phyloP scores from a whole-genome alignment of 2,329 filamentous ascomycete genomes.

The Ilyonectria robusta region DNA sequence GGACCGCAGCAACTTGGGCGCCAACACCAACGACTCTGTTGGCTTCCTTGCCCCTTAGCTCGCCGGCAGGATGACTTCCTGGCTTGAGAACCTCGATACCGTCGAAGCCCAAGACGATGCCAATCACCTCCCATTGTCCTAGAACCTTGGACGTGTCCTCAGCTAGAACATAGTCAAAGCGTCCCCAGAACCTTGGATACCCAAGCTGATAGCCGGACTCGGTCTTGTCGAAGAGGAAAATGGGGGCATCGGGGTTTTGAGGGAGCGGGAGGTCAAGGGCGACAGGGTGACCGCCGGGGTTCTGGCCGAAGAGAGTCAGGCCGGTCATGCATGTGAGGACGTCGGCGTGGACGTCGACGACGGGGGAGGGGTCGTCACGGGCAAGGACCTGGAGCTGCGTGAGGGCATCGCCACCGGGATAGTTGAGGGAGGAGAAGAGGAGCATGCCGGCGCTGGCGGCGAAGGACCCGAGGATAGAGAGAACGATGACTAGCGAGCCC shows the following conservation, averaged over 20 bases:
- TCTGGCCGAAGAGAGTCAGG: constrained; percentile 75
- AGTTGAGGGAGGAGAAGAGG: constrained; percentile 88
- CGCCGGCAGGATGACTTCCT: constrained; percentile 47
- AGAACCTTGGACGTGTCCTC: constrained; percentile 65
- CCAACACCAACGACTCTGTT: constrained; percentile 62
- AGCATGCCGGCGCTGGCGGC: constrained; percentile 77
- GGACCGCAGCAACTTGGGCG: constrained; percentile 55
- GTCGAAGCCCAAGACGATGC: constrained; percentile 69
- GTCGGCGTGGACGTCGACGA: constrained; percentile 71
- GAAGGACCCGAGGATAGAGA: constrained; percentile 73
- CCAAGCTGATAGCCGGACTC: constrained; percentile 61
- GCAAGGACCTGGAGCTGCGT: constrained; percentile 61
- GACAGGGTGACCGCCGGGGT: constrained; percentile 55
- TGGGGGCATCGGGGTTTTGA: constrained; percentile 40
- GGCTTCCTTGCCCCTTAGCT: constrained; percentile 27
- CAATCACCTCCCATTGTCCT: constrained; percentile 70
- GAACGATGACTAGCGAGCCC: constrained; percentile 67
- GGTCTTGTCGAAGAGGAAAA: constrained; percentile 72
- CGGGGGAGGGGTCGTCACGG: constrained; percentile 39
- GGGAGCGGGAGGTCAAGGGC: constrained; percentile 43
- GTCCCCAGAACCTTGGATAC: constrained; percentile 71
- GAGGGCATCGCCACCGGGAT: constrained; percentile 90
- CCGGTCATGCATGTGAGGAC: constrained; percentile 80
- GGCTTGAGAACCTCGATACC: constrained; percentile 72
- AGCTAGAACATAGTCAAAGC: constrained; percentile 74